Evolutionary conservation across 768 basidiomycete genomes (phyloP).

Genomic region (Mycena latifolia): DNA sequence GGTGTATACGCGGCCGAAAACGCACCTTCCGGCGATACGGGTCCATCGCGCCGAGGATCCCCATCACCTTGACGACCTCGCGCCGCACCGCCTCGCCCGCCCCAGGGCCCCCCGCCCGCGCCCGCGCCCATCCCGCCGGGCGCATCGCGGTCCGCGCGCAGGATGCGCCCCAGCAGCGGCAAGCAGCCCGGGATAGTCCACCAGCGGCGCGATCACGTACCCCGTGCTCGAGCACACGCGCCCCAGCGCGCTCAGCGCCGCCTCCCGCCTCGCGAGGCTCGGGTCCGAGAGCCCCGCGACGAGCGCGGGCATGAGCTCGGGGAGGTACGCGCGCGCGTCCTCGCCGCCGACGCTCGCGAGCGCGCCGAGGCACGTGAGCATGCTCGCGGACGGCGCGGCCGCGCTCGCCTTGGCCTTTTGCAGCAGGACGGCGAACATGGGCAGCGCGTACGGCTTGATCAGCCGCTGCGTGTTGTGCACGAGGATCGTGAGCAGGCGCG

Average conservation of each 20-base stretch:
- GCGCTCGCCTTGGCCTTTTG: slow-evolving; percentile 89
- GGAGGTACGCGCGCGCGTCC: slow-evolving; percentile 86
- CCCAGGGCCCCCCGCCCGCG: neutral
- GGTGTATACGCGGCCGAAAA: too few species aligned
- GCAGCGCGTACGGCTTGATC: slow-evolving; percentile 95
- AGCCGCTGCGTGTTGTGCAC: slow-evolving; percentile 93
- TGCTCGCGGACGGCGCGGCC: slow-evolving; percentile 85
- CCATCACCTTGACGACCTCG: slow-evolving; percentile 95
- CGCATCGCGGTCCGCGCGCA: slow-evolving; percentile 65
- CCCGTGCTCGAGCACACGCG: slow-evolving; percentile 96
- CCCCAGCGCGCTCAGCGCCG: slow-evolving; percentile 94
- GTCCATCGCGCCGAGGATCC: slow-evolving; percentile 95
- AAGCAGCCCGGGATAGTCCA: slow-evolving; percentile 93
- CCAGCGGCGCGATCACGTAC: slow-evolving; percentile 92
- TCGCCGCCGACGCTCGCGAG: slow-evolving; percentile 94
- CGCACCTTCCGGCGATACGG: slow-evolving; percentile 93
- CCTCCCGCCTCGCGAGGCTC: slow-evolving; percentile 88
- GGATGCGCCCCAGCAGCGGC: slow-evolving; percentile 83
- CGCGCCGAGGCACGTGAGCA: slow-evolving; percentile 95
- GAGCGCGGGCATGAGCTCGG: slow-evolving; percentile 91
- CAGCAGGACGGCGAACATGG: slow-evolving; percentile 92
- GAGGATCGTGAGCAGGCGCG: slow-evolving; percentile 88
- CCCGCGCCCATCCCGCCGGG: too few species aligned
- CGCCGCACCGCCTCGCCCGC: slow-evolving; percentile 73
- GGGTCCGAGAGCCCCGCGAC: slow-evolving; percentile 91